Base-by-base conservation (phyloP, 1,284 basidiomycete species). In the Pholiota adiposa region DNA sequence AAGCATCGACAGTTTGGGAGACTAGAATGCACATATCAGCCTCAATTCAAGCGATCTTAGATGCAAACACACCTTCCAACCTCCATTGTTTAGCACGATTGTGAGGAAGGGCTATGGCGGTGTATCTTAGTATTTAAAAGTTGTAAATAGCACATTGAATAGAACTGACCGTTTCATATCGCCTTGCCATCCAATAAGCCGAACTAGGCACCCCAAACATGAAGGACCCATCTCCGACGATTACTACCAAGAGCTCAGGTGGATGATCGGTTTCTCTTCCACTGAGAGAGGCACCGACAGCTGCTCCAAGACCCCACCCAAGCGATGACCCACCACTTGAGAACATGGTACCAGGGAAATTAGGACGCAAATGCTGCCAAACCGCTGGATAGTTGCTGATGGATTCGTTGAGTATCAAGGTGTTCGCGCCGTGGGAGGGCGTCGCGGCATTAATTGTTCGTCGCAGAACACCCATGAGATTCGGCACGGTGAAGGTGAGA, bases 141-240 rank as follows among this genome's bases (percentile, higher is more conserved):
- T 38, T 11, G 14, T 33, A 41, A 9, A 6, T 16, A 19, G 14
- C 31, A 36, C 41, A 51, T n/a, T 58, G 21, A 51, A 54, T 2
- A 8, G 68, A 75, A 72, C 83, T 64, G 58, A 88, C 87, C 33
- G 88, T 86, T 25, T 85, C 74, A 69, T 90, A 90, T 55, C 79
- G 77, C 63, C 82, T 79, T 0, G 88, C 86, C 72, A 91, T 88
- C 89, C 88, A 90, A 69, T 82, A 90, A 0, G 81, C 83, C 2
- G 86, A 82, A 33, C 82, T 79, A 0, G 89, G 89, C 0, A 89
- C 83, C 1, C 85, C 79, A 68, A 90, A 91, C 67, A 91, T 67
- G 68, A 79, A 91, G 2, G 81, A 82, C 0, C 89, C 89, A 66
- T 91, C 89, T 1, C 89, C 89, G 3, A 90, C 84, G 18, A 91